Base-by-base conservation (phyloP, 225 moss, liverwort and hornwort genomes). In the Bryoerythrophyllum caledonicum region DNA sequence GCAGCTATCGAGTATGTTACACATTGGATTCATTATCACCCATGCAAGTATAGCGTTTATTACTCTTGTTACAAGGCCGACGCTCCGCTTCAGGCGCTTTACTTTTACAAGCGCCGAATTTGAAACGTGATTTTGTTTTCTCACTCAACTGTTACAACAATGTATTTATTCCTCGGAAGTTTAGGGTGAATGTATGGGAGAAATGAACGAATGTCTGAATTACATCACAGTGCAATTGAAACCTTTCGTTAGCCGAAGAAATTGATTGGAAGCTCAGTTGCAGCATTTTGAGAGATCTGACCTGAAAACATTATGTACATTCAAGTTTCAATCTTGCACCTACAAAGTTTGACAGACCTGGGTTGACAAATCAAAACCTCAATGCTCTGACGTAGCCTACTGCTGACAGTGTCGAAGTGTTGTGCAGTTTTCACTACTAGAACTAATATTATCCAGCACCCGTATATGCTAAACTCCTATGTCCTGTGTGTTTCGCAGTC, bases 351-450 rank as follows among this genome's bases (percentile, higher is more conserved):
- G 66, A 55, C 79, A 78, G 75, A 75, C 68, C 61, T 66, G 82
- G 79, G 79, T 82, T 55, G 66, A 79, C 37, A 79, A 66, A 79
- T 71, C 82, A 79, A 38, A 83, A 62, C 67, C 79, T 79, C 79
- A 75, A 59, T 72, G 75, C 75, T 74, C 70, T 83, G 79, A 66
- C 75, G 17, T 78, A 60, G 21, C 60, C 55, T 75, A 75, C 6
- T 49, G 48, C 48, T 19, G 38, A 38, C 13, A 13, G 5, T 63
- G 69, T 40, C 20, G 40, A 63, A 63, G 62, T 37, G 21, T n/a
- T n/a, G n/a, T 40, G 77, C 67, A 56, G 64, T 58, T 53, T 76
- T 60, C 25, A 73, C 73, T 10, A 73, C 73, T 10, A 63, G 21
- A 63, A 44, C 23, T 52, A 73, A 52, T 34, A 61, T n/a, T n/a